Percentiles rank a stretch among this genome's conserved stretches.
Evolutionary conservation across 129 eudicot species (phyloP).

Genomic region (Pulicaria dysenterica): DNA sequence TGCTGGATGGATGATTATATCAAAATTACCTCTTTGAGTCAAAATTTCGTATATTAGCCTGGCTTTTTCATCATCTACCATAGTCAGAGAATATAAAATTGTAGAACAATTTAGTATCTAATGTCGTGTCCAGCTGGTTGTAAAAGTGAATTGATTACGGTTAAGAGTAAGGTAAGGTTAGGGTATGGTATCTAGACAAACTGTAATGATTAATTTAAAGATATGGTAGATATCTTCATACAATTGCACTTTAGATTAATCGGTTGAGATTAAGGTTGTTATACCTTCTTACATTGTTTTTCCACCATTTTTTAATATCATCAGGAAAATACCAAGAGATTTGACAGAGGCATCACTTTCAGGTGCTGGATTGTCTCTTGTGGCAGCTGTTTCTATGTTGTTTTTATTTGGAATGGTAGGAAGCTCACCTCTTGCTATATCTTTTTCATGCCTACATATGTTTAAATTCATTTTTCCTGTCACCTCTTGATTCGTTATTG

Average conservation of each 20-base stretch:
- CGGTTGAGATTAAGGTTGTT: slow-evolving; percentile 9
- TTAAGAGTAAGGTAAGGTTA: too few species aligned
- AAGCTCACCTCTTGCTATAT: slow-evolving; percentile 19
- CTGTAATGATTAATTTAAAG: background rate
- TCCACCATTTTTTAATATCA: background rate
- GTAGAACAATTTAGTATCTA: too few species aligned
- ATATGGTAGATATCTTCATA: background rate
- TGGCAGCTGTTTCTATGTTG: slow-evolving; percentile 78
- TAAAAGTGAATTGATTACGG: too few species aligned
- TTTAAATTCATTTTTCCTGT: background rate
- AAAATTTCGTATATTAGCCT: too few species aligned
- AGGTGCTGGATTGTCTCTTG: slow-evolving; percentile 90
- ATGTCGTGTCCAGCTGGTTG: too few species aligned
- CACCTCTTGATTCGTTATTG: background rate
- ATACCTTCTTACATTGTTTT: slow-evolving; percentile 2
- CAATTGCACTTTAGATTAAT: background rate
- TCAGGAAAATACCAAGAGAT: slow-evolving; percentile 96
- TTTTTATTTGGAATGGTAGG: slow-evolving; percentile 93
- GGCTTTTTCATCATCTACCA: too few species aligned
- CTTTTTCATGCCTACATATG: background rate
- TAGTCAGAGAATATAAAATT: too few species aligned
- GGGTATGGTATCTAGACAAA: background rate
- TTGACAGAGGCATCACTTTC: slow-evolving; percentile 96
- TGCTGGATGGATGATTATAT: too few species aligned
- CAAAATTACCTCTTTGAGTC: too few species aligned